A percentile compares a stretch with the other conserved stretches of the same genome.
phyloP scores from a whole-genome alignment of 1,139 yeast species.

The Ogataea hybrid region DNA sequence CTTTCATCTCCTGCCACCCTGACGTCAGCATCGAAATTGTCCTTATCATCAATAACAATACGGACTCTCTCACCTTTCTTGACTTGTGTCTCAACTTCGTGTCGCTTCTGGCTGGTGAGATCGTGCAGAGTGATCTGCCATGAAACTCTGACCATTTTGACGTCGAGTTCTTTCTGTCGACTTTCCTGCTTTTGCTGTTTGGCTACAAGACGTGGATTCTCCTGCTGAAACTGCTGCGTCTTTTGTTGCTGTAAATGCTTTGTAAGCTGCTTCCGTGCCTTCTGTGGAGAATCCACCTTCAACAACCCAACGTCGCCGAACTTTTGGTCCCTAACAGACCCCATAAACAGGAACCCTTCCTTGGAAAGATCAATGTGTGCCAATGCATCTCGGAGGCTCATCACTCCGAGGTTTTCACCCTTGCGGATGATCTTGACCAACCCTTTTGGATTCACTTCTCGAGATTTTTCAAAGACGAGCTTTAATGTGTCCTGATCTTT shows the following conservation, averaged over 20 bases:
- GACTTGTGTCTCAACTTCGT: slow-evolving; percentile 39
- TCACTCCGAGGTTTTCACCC: slow-evolving; percentile 16
- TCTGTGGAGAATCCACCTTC: slow-evolving; percentile 34
- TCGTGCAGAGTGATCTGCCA: slow-evolving; percentile 46
- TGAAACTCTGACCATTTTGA: slow-evolving; percentile 40
- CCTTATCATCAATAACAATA: slow-evolving; percentile 36
- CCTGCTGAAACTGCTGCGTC: slow-evolving; percentile 15
- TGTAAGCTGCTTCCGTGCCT: slow-evolving; percentile 38
- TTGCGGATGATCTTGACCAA: slow-evolving; percentile 19
- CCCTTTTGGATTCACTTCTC: slow-evolving; percentile 18
- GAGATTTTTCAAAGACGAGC: slow-evolving; percentile 18
- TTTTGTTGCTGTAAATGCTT: slow-evolving; percentile 34
- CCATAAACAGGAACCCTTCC: slow-evolving; percentile 25
- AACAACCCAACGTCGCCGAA: slow-evolving; percentile 32
- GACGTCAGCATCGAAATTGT: slow-evolving; percentile 20
- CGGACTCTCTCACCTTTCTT: slow-evolving; percentile 38
- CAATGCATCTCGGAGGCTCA: slow-evolving; percentile 15
- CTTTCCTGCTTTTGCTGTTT: slow-evolving; percentile 19
- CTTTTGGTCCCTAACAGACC: slow-evolving; percentile 7
- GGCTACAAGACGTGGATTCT: slow-evolving; percentile 16
- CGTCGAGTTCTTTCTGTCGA: slow-evolving; percentile 27
- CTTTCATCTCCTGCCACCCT: slow-evolving; percentile 7
- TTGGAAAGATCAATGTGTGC: slow-evolving; percentile 21
- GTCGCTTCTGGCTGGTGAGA: slow-evolving; percentile 40
- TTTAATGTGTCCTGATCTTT: slow-evolving; percentile 26